These are phyloP conservation scores for Penstemon davidsonii DNA, from an alignment of 257 asterid genomes.

Conservation along the genomic window DNA sequence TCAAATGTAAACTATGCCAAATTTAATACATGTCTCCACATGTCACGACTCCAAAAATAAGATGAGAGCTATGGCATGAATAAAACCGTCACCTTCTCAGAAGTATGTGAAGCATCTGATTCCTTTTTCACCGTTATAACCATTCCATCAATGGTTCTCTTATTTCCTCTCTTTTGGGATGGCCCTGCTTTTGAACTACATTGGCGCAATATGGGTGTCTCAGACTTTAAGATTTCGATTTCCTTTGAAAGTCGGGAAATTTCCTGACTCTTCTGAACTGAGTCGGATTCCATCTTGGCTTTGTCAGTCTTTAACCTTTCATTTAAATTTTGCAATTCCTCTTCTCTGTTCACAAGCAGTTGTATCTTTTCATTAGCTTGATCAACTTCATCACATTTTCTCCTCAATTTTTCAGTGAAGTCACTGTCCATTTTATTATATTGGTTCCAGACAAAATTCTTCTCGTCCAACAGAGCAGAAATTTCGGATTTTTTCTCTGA, in stretches of 20 bases:
- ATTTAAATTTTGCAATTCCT: conserved; percentile 51
- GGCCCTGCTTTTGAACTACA: conserved; percentile 35
- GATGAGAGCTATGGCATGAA: conserved; percentile 1
- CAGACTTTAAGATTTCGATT: conserved; percentile 44
- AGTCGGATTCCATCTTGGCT: conserved; percentile 51
- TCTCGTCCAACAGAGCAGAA: conserved; percentile 63
- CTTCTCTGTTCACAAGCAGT: conserved; percentile 41
- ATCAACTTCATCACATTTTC: conserved; percentile 50
- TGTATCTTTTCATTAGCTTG: conserved; percentile 54
- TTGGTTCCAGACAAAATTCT: conserved; percentile 79
- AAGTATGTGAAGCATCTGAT: conserved; percentile 31
- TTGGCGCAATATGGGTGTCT: conserved; percentile 42
- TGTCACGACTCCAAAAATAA: too few relatives aligned
- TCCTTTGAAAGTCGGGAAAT: conserved; percentile 50
- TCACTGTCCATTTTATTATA: conserved; percentile 57
- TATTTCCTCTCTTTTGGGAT: conserved; percentile 32
- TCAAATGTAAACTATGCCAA: too few relatives aligned
- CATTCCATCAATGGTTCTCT: conserved; percentile 24
- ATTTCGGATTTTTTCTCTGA: conserved; percentile 53
- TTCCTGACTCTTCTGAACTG: conserved; percentile 47
- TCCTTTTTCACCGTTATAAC: conserved; percentile 38
- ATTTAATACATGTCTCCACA: too few relatives aligned
- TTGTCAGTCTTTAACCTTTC: conserved; percentile 40
- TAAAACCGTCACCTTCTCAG: conserved; percentile 46
- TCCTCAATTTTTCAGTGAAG: conserved; percentile 40